Conservation (phyloP, 495 filamentous ascomycete genomes). For the Immersiella caudata region DNA sequence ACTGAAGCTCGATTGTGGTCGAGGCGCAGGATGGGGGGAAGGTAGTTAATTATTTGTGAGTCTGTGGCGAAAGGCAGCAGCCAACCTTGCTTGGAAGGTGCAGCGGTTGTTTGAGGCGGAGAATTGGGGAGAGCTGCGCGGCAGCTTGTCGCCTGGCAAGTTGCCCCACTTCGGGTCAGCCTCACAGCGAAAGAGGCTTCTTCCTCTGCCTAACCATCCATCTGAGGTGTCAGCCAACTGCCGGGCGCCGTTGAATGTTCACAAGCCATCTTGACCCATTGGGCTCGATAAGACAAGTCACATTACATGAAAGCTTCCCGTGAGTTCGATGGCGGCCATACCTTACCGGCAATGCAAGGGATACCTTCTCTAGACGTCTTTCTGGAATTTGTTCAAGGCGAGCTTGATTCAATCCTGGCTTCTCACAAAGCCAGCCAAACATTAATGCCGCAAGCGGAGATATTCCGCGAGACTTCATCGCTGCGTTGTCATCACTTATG, state of each 20-base stretch:
- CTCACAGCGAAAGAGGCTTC: slow-evolving; percentile 1
- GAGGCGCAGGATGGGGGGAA: slow-evolving; percentile 6
- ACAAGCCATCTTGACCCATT: neutral
- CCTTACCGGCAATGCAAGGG: no score
- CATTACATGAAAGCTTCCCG: no score
- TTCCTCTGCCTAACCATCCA: slow-evolving; percentile 12
- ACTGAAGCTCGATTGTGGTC: slow-evolving; percentile 1
- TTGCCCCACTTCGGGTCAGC: slow-evolving; percentile 14
- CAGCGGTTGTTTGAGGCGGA: slow-evolving; percentile 17
- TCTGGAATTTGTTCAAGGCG: no score
- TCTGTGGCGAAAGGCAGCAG: slow-evolving; percentile 19
- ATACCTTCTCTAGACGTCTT: no score
- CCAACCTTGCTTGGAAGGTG: neutral
- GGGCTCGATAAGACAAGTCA: neutral
- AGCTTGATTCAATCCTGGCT: no score
- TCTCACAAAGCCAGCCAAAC: no score
- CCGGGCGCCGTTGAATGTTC: neutral
- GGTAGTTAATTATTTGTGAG: neutral
- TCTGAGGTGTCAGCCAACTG: slow-evolving; percentile 8
- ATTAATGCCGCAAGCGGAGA: no score
- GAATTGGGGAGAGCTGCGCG: slow-evolving; percentile 26
- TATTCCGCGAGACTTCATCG: no score
- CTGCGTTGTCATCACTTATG: no score
- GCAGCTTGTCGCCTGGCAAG: slow-evolving; percentile 14
- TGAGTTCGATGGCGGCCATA: no score